Percentiles rank a stretch among this genome's conserved stretches.
phyloP scores from a whole-genome alignment of 257 asterid species.

The Ehretia macrophylla region DNA sequence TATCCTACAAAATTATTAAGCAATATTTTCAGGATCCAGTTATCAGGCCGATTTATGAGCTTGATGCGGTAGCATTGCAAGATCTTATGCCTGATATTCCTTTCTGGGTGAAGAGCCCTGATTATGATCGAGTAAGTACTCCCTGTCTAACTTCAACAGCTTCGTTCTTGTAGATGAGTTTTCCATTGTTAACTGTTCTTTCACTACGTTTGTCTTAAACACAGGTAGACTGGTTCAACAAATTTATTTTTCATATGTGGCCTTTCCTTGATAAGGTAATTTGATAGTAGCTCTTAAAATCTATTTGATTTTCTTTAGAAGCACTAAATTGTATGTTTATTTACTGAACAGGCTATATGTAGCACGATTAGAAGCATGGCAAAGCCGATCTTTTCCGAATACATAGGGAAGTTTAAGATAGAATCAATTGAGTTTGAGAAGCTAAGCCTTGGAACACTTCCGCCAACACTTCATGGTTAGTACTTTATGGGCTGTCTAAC shows the following conservation, averaged over 20 bases:
- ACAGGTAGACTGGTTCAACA: slow-evolving; percentile 91
- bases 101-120: slow-evolving; percentile 80
- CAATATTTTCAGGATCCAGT: slow-evolving; percentile 41
- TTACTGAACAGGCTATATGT: slow-evolving; percentile 56
- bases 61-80: slow-evolving; percentile 46
- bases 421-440: slow-evolving; percentile 65
- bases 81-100: slow-evolving; percentile 80
- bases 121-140: slow-evolving; percentile 68
- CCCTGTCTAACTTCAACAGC: neutral
- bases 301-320: neutral
- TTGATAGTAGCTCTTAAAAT: neutral
- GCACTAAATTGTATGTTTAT: slow-evolving; percentile 3
- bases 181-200: neutral
- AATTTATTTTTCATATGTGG: slow-evolving; percentile 65
- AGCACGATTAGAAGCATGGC: slow-evolving; percentile 57
- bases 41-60: slow-evolving; percentile 44
- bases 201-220: slow-evolving; percentile 8
- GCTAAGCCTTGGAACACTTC: slow-evolving; percentile 68
- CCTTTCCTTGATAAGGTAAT: slow-evolving; percentile 79
- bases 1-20: too few relatives aligned
- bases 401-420: slow-evolving; percentile 59
- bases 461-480: slow-evolving; percentile 80
- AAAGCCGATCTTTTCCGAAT: slow-evolving; percentile 68
- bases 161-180: neutral
- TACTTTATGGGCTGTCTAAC: slow-evolving; percentile 3